Percentiles rank a stretch among this genome's conserved stretches.
Conservation (phyloP, 2,329 filamentous ascomycete genomes). For the Exophiala dermatitidis region DNA sequence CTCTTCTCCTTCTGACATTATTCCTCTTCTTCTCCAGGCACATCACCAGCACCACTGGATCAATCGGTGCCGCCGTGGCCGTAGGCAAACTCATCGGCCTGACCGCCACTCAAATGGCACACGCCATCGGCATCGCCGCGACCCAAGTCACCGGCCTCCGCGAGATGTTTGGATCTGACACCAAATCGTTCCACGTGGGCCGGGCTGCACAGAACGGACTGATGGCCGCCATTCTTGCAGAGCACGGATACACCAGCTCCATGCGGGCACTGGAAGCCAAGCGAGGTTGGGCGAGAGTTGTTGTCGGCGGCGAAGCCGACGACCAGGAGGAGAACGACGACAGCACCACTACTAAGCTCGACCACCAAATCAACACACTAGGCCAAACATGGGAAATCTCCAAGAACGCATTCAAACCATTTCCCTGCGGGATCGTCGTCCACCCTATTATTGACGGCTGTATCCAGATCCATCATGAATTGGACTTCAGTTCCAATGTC, state of each 20-base stretch:
- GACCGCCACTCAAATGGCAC: slow-evolving; percentile 35
- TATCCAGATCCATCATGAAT: slow-evolving; percentile 32
- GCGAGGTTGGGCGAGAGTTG: slow-evolving; percentile 49
- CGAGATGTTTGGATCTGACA: slow-evolving; percentile 51
- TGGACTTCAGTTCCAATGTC: slow-evolving; percentile 36
- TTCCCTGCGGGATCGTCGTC: slow-evolving; percentile 52
- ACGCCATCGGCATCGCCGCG: slow-evolving; percentile 49
- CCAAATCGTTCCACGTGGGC: slow-evolving; percentile 50
- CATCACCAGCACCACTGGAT: slow-evolving; percentile 48
- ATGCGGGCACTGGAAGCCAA: slow-evolving; percentile 45
- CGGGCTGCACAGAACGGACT: slow-evolving; percentile 49
- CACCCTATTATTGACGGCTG: slow-evolving; percentile 50
- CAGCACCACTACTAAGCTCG: slow-evolving; percentile 34
- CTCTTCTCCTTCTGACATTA: no score
- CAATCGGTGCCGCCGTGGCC: slow-evolving; percentile 48
- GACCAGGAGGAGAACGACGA: no score
- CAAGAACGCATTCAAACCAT: slow-evolving; percentile 52
- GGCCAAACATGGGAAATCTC: slow-evolving; percentile 44
- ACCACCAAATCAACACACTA: slow-evolving; percentile 35
- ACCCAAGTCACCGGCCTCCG: slow-evolving; percentile 49
- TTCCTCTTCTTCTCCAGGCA: slow-evolving; percentile 30
- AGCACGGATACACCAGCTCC: slow-evolving; percentile 45
- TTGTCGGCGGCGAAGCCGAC: slow-evolving; percentile 21
- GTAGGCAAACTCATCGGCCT: slow-evolving; percentile 44
- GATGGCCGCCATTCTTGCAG: slow-evolving; percentile 41